Evolutionary conservation across 73 alveolate species (phyloP).

Genomic region (Tetrahymena elliotti): DNA sequence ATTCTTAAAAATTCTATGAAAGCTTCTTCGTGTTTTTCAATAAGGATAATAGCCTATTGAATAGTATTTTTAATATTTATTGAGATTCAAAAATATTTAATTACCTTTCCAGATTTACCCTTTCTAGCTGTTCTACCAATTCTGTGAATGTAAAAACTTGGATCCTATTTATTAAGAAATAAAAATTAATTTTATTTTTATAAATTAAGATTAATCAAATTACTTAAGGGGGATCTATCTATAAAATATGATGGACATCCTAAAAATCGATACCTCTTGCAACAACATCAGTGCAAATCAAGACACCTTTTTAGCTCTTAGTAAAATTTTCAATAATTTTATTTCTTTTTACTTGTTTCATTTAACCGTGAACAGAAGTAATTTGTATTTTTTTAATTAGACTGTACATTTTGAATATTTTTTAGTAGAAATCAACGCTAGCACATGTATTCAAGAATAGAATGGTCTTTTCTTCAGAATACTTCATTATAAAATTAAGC

Average conservation of each 20-base stretch:
- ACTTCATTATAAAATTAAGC: conserved; percentile 30
- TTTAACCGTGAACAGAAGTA: conserved; percentile 78
- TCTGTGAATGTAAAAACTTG: conserved; percentile 92
- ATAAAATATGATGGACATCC: conserved; percentile 92
- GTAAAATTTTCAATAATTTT: conserved; percentile 75
- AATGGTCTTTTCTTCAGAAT: conserved; percentile 50
- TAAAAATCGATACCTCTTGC: conserved; percentile 99
- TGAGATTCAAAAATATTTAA: not conserved
- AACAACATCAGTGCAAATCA: conserved; percentile 97
- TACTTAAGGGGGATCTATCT: conserved; percentile 87
- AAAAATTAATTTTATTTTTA: too few species aligned
- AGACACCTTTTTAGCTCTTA: conserved; percentile 49
- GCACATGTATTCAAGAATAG: conserved; percentile 93
- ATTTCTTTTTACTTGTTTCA: conserved; percentile 83
- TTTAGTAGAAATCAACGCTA: conserved; percentile 71
- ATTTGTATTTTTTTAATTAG: not conserved
- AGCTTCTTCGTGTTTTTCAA: conserved; percentile 30
- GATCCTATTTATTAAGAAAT: conserved; percentile 44
- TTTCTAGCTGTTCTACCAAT: conserved; percentile 99
- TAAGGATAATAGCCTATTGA: conserved; percentile 24
- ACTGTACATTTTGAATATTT: conserved; percentile 33
- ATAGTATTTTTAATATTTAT: not conserved
- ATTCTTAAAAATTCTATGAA: conserved; percentile 33
- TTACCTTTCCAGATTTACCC: conserved; percentile 78
- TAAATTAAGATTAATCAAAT: too few species aligned